A percentile compares a stretch with the other conserved stretches of the same genome.
Conservation (phyloP, 2,329 filamentous ascomycete species). For the Phialemonium atrogriseum region DNA sequence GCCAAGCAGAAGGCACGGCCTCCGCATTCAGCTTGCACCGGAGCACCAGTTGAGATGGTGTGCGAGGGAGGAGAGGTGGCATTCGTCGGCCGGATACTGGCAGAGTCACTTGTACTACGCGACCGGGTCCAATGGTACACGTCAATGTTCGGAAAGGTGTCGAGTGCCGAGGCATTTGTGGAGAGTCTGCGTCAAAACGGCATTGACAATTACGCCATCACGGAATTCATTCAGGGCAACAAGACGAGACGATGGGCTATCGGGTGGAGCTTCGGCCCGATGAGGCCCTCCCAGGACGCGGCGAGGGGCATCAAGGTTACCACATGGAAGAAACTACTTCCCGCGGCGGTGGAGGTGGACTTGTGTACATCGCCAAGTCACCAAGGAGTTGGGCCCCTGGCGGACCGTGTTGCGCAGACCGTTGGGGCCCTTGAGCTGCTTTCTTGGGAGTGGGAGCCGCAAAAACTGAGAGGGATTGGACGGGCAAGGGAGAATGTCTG, state of each 20-base stretch:
- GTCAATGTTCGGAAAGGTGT: constrained; percentile 78
- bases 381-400: constrained; percentile 30
- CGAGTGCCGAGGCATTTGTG: constrained; percentile 56
- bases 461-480: constrained; percentile 48
- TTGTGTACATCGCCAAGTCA: constrained; percentile 35
- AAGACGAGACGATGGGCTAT: constrained; percentile 81
- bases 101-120: constrained; percentile 22
- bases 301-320: constrained; percentile 34
- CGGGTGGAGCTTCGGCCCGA: constrained; percentile 72
- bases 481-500: constrained; percentile 66
- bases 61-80: constrained; percentile 67
- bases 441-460: constrained; percentile 55
- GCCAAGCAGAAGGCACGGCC: constrained; percentile 58
- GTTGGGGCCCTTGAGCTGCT: constrained; percentile 49
- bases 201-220: constrained; percentile 74
- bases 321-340: constrained; percentile 33
- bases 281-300: constrained; percentile 48
- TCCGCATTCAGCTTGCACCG: constrained; percentile 68
- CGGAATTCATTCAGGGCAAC: constrained; percentile 67
- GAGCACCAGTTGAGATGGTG: constrained; percentile 79
- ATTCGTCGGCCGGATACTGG: constrained; percentile 71
- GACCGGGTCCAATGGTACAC: constrained; percentile 77
- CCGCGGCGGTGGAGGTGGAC: constrained; percentile 29
- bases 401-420: constrained; percentile 29
- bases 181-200: constrained; percentile 45